Conservation (phyloP, 192 early-diverging fungal genomes). For the Coemansia guatemalensis region DNA sequence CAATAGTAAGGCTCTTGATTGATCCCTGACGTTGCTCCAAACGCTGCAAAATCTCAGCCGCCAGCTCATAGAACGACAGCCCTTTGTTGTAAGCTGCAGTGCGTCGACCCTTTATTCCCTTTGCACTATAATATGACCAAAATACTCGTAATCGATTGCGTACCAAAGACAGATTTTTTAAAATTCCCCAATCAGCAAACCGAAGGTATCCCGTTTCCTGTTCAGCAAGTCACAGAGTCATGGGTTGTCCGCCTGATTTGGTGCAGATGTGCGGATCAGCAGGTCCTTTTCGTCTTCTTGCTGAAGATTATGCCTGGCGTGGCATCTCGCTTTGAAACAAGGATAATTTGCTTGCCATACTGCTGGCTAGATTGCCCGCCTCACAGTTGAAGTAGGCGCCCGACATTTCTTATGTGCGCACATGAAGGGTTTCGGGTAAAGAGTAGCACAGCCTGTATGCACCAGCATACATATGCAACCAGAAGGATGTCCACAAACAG, state of each 20-base stretch:
- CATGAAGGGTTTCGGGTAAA: background rate
- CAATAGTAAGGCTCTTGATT: constrained; percentile 74
- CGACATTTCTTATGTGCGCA: background rate
- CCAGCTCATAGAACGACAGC: constrained; percentile 64
- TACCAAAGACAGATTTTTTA: background rate
- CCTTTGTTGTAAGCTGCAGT: background rate
- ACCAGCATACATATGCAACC: background rate
- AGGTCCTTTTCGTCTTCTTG: too few relatives aligned
- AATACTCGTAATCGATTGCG: background rate
- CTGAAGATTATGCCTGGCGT: too few relatives aligned
- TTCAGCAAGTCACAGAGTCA: background rate
- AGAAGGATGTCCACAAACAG: background rate
- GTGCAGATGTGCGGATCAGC: background rate
- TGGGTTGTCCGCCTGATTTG: background rate
- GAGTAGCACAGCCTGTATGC: background rate
- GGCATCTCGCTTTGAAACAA: too few relatives aligned
- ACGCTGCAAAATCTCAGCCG: constrained; percentile 73
- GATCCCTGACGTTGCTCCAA: constrained; percentile 71
- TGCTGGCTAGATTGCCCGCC: background rate
- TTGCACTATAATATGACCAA: background rate
- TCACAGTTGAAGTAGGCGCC: background rate
- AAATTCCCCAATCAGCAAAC: background rate
- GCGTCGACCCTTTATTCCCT: background rate
- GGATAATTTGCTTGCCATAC: background rate
- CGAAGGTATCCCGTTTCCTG: background rate